These are phyloP conservation scores for Rhododendron williamsianum DNA, from an alignment of 148 eudicot species.

Conservation along the genomic window DNA sequence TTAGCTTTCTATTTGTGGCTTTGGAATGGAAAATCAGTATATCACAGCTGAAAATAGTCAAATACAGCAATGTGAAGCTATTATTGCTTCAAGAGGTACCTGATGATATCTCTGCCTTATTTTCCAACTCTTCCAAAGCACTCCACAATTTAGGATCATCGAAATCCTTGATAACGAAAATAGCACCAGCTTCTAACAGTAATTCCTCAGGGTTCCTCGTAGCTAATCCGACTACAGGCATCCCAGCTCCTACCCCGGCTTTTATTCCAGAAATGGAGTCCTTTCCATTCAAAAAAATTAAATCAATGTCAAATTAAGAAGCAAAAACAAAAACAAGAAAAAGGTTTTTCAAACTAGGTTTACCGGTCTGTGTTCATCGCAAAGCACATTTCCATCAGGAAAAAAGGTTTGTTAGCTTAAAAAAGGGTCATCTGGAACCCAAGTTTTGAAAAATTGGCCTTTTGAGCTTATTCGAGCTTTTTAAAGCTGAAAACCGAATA, in stretches of 20 bases:
- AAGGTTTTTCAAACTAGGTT: background rate
- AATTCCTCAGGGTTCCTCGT: constrained; percentile 36
- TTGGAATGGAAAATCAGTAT: background rate
- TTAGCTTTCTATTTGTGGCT: background rate
- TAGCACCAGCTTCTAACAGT: constrained; percentile 37
- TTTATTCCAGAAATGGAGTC: constrained; percentile 49
- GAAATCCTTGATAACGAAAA: constrained; percentile 37
- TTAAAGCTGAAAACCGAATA: background rate
- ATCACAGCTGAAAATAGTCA: background rate
- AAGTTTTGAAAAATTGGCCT: background rate
- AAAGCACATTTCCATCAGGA: background rate
- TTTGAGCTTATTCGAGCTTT: background rate
- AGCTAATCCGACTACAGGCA: constrained; percentile 41
- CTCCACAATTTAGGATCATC: constrained; percentile 40
- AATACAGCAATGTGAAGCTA: background rate
- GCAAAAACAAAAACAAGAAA: background rate
- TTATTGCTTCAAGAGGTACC: background rate
- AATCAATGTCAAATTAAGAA: background rate
- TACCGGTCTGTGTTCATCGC: background rate
- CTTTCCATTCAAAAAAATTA: background rate
- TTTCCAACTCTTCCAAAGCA: constrained; percentile 28
- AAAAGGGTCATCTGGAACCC: background rate
- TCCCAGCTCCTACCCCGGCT: constrained; percentile 50
- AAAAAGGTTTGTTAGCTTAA: background rate
- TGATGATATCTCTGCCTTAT: background rate